These are phyloP conservation scores for Exophiala aquamarina DNA, from an alignment of 2,329 filamentous ascomycete genomes.

Conservation along the genomic window DNA sequence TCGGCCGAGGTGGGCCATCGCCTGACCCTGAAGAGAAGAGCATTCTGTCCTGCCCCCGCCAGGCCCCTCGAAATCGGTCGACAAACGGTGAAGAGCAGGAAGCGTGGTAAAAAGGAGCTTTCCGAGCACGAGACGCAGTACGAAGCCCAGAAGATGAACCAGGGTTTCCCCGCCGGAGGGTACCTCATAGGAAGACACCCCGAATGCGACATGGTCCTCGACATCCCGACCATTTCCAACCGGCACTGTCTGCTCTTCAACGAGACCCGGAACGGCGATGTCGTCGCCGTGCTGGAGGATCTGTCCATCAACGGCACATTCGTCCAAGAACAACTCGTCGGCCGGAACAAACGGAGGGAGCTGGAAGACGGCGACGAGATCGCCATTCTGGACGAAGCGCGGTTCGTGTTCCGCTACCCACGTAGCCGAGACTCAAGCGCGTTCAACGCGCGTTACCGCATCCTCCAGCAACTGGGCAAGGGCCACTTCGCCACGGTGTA, in stretches of 20 bases:
- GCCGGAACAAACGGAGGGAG: constrained; percentile 87
- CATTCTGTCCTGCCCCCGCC: constrained; percentile 63
- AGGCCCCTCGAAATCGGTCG: constrained; percentile 43
- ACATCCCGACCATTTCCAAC: constrained; percentile 82
- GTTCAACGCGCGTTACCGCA: constrained; percentile 83
- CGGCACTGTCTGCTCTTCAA: constrained; percentile 58
- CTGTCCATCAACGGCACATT: constrained; percentile 95
- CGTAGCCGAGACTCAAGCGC: constrained; percentile 68
- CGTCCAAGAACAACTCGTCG: constrained; percentile 87
- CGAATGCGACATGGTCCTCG: constrained; percentile 80
- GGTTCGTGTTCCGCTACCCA: constrained; percentile 91
- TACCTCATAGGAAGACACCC: constrained; percentile 91
- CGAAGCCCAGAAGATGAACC: constrained; percentile 60
- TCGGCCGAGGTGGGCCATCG: constrained; percentile 69
- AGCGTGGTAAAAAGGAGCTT: constrained; percentile 48
- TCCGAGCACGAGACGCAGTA: constrained; percentile 59
- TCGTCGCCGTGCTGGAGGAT: constrained; percentile 79
- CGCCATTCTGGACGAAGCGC: constrained; percentile 76
- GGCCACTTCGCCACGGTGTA: constrained; percentile 95
- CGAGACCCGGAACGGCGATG: constrained; percentile 58
- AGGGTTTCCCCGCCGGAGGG: constrained; percentile 68
- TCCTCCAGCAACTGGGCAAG: constrained; percentile 84
- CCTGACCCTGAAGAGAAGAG: constrained; percentile 74
- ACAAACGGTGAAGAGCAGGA: constrained; percentile 38
- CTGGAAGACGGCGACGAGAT: constrained; percentile 89